These are phyloP conservation scores for Cucumis melo DNA, from an alignment of 306 rosid species.

Conservation along the genomic window DNA sequence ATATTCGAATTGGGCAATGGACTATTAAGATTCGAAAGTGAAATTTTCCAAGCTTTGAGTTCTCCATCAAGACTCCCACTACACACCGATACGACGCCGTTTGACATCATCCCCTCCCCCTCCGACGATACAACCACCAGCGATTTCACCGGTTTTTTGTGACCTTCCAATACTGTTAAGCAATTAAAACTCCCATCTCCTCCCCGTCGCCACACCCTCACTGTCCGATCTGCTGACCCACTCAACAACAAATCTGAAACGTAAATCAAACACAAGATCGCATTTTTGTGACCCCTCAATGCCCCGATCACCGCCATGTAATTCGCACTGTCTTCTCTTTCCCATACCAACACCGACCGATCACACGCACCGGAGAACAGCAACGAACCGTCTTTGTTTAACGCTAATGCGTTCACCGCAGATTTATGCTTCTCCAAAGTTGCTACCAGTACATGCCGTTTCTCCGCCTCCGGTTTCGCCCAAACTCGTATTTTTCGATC, in stretches of 20 bases:
- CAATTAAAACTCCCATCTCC: slow-evolving; percentile 43
- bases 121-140: slow-evolving; percentile 29
- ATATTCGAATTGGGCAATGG: not conserved
- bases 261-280: slow-evolving; percentile 55
- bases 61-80: slow-evolving; percentile 84
- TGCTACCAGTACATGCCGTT: slow-evolving; percentile 44
- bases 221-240: slow-evolving; percentile 86
- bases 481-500: slow-evolving; percentile 62
- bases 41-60: slow-evolving; percentile 63
- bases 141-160: slow-evolving; percentile 63
- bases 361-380: slow-evolving; percentile 86
- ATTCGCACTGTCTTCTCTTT: slow-evolving; percentile 71
- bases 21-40: slow-evolving; percentile 1
- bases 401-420: slow-evolving; percentile 67
- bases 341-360: slow-evolving; percentile 88
- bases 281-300: slow-evolving; percentile 62
- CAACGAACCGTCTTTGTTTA: slow-evolving; percentile 69
- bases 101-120: not conserved
- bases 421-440: slow-evolving; percentile 77
- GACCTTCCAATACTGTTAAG: slow-evolving; percentile 48
- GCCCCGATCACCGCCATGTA: slow-evolving; percentile 83
- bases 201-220: slow-evolving; percentile 66
- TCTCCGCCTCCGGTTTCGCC: slow-evolving; percentile 37
- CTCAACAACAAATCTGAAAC: slow-evolving; percentile 51
- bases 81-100: slow-evolving; percentile 39